phyloP scores from a whole-genome alignment of 208 protist species.

The Trypanosomatidae sp. region DNA sequence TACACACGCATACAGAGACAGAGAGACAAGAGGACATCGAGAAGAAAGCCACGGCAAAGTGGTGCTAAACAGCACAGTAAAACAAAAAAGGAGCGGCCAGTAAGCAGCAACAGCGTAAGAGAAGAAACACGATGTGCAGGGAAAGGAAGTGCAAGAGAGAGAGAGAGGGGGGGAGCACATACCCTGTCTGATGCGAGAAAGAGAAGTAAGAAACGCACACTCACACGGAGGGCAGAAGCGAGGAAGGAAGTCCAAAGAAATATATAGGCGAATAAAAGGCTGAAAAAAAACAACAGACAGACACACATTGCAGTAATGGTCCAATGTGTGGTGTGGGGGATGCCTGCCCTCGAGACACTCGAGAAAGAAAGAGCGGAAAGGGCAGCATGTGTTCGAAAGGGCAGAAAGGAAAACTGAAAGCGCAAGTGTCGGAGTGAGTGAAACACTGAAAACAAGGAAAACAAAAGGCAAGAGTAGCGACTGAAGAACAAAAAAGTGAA shows the following conservation, averaged over 20 bases:
- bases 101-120: neutral
- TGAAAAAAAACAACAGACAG: neutral
- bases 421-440: neutral
- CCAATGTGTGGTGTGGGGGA: neutral
- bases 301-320: neutral
- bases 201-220: constrained; percentile 2
- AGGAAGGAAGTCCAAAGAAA: neutral
- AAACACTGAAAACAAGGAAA: neutral
- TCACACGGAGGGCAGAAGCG: neutral
- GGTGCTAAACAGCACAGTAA: neutral
- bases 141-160: neutral
- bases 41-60: neutral
- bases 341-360: neutral
- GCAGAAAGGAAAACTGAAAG: neutral
- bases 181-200: neutral
- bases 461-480: neutral
- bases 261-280: neutral
- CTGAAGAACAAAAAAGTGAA: neutral
- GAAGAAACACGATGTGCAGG: neutral
- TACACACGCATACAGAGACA: neutral
- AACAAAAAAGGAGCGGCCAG: neutral
- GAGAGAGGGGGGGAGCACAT: neutral
- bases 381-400: neutral
- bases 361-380: neutral
- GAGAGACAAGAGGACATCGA: neutral